Percentiles rank a stretch among this genome's conserved stretches.
These are phyloP conservation scores for Microdochium nivale DNA, from an alignment of 2,329 filamentous ascomycete species.

Conservation along the genomic window DNA sequence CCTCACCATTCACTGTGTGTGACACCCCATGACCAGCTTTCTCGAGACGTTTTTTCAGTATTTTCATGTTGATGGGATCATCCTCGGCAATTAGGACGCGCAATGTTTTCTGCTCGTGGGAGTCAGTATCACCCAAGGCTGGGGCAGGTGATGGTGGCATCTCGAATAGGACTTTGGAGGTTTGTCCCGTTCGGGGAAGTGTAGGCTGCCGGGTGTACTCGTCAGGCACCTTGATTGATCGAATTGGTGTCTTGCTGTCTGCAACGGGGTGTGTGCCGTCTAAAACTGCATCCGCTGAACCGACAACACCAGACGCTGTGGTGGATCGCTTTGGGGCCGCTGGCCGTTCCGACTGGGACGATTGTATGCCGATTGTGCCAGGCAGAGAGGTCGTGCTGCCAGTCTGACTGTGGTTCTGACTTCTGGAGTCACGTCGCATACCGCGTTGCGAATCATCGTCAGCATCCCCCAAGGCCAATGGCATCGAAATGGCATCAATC, in stretches of 20 bases:
- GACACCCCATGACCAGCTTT: slow-evolving; percentile 64
- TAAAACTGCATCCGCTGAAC: slow-evolving; percentile 3
- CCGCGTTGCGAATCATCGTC: slow-evolving; percentile 12
- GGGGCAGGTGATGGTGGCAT: slow-evolving; percentile 8
- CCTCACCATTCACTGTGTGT: slow-evolving; percentile 74
- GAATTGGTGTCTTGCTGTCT: slow-evolving; percentile 36
- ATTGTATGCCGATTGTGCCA: neutral
- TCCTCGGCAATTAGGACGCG: slow-evolving; percentile 77
- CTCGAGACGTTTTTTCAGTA: slow-evolving; percentile 71
- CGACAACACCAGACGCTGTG: neutral
- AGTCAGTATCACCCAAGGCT: slow-evolving; percentile 6
- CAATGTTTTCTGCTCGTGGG: slow-evolving; percentile 23
- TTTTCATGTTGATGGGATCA: slow-evolving; percentile 78
- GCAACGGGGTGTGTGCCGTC: slow-evolving; percentile 28
- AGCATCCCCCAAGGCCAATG: slow-evolving; percentile 33
- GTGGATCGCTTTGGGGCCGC: slow-evolving; percentile 3
- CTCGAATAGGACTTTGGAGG: slow-evolving; percentile 31
- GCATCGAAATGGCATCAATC: slow-evolving; percentile 62
- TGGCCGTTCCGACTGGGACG: neutral
- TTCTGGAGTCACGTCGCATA: slow-evolving; percentile 11
- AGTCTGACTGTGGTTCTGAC: slow-evolving; percentile 4
- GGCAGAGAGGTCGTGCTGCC: slow-evolving; percentile 7
- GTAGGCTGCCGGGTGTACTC: slow-evolving; percentile 28
- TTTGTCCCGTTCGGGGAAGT: slow-evolving; percentile 17
- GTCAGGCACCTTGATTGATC: slow-evolving; percentile 39